Evolutionary conservation across 331 rosid species (phyloP).

Genomic region (Arachis monticola): DNA sequence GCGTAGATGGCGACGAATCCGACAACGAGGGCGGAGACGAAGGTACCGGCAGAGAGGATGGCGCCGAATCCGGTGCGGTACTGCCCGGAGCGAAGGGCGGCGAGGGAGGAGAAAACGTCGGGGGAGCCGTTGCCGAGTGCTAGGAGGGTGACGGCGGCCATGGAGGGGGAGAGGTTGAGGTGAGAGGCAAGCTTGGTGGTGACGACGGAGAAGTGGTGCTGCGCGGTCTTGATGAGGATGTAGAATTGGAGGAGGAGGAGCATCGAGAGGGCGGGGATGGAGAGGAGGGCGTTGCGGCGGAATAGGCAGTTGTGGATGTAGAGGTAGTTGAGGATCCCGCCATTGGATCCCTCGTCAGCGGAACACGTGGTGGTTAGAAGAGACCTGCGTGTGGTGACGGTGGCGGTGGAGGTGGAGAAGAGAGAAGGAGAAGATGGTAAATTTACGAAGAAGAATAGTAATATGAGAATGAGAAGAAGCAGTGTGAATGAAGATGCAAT

Average conservation of each 20-base stretch:
- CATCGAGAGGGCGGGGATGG: slow-evolving; percentile 60
- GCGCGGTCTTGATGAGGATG: slow-evolving; percentile 89
- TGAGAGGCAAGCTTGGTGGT: slow-evolving; percentile 76
- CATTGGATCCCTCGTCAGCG: slow-evolving; percentile 51
- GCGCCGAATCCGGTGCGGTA: slow-evolving; percentile 87
- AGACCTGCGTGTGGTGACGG: slow-evolving; percentile 44
- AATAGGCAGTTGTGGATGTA: slow-evolving; percentile 60
- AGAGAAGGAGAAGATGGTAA: slow-evolving; percentile 33
- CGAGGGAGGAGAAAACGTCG: slow-evolving; percentile 82
- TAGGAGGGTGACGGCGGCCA: slow-evolving; percentile 92
- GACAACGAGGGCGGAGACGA: slow-evolving; percentile 92
- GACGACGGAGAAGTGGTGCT: slow-evolving; percentile 77
- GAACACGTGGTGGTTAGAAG: slow-evolving; percentile 51
- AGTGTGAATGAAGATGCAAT: slow-evolving; percentile 40
- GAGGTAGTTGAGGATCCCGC: slow-evolving; percentile 69
- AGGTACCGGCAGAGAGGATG: slow-evolving; percentile 89
- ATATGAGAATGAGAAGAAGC: slow-evolving; percentile 37
- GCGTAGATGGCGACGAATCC: slow-evolving; percentile 92
- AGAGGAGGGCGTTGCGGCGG: slow-evolving; percentile 39
- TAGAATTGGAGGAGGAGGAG: slow-evolving; percentile 77
- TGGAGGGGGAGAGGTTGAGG: slow-evolving; percentile 74
- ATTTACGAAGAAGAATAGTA: slow-evolving; percentile 57
- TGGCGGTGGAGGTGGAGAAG: background rate
- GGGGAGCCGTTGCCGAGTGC: slow-evolving; percentile 96
- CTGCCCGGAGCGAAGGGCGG: slow-evolving; percentile 81